phyloP scores from a whole-genome alignment of 139 green algal species.

The Closterium sp. region DNA sequence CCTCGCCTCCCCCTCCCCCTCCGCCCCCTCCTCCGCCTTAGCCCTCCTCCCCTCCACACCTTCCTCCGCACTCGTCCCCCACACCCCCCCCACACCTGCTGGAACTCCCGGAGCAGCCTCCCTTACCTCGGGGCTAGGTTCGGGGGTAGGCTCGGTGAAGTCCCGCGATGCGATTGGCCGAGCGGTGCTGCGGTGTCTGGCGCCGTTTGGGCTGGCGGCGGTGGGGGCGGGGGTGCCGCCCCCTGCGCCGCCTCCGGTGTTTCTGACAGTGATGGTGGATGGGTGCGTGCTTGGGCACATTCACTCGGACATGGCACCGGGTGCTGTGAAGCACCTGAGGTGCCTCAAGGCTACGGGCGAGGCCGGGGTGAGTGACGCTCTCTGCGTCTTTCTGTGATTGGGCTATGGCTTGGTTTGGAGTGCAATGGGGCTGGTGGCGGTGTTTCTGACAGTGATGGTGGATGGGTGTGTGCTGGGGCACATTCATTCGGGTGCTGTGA shows the following conservation, averaged over 20 bases:
- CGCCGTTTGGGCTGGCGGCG: background rate
- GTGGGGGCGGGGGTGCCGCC: constrained; percentile 67
- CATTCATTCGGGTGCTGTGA: too few relatives aligned
- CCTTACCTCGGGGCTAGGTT: too few relatives aligned
- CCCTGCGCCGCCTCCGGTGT: constrained; percentile 65
- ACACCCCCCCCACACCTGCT: too few relatives aligned
- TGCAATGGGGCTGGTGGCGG: too few relatives aligned
- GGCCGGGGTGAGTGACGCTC: too few relatives aligned
- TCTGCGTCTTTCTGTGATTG: too few relatives aligned
- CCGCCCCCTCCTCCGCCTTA: too few relatives aligned
- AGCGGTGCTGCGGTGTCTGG: background rate
- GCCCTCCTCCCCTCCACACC: background rate
- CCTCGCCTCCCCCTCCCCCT: background rate
- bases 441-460: too few relatives aligned
- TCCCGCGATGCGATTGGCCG: background rate
- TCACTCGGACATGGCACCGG: constrained; percentile 30
- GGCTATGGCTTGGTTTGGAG: too few relatives aligned
- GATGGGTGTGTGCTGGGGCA: too few relatives aligned
- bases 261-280: constrained; percentile 79
- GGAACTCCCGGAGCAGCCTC: too few relatives aligned
- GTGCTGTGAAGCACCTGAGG: constrained; percentile 55
- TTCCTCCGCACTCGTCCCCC: too few relatives aligned
- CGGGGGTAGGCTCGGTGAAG: background rate
- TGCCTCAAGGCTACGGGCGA: constrained; percentile 40
- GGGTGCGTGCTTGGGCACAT: constrained; percentile 77